Conservation (phyloP, 2,329 filamentous ascomycete species). For the Thelonectria discophora region DNA sequence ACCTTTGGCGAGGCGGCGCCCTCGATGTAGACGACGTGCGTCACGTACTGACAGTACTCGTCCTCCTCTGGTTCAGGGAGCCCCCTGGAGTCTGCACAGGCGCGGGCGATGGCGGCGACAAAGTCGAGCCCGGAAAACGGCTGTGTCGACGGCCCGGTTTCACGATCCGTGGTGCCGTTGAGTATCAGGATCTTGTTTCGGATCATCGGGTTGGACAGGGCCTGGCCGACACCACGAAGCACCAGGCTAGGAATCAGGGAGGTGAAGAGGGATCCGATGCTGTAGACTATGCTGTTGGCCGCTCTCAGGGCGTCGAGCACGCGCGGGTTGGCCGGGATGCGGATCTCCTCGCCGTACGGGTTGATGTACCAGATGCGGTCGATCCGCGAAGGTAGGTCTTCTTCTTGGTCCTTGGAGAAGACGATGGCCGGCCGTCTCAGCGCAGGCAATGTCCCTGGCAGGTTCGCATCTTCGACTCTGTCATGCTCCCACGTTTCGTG, state of each 20-base stretch:
- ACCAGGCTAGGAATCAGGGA: conserved; percentile 86
- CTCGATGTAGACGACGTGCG: conserved; percentile 83
- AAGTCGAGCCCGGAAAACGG: conserved; percentile 84
- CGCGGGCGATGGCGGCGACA: conserved; percentile 78
- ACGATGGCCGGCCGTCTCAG: conserved; percentile 82
- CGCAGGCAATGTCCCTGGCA: conserved; percentile 81
- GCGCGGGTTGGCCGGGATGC: conserved; percentile 82
- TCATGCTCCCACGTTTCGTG: conserved; percentile 66
- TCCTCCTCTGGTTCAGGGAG: conserved; percentile 48
- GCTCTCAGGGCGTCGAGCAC: conserved; percentile 73
- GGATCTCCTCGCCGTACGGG: conserved; percentile 96
- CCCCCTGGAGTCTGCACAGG: conserved; percentile 73
- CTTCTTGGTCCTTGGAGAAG: conserved; percentile 80
- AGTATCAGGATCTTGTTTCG: conserved; percentile 82
- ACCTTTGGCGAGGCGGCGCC: conserved; percentile 75
- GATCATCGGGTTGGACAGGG: conserved; percentile 54
- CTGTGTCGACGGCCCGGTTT: conserved; percentile 75
- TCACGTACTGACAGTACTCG: conserved; percentile 76
- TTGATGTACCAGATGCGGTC: conserved; percentile 96
- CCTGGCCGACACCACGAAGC: conserved; percentile 75
- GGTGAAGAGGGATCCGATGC: conserved; percentile 93
- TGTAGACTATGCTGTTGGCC: conserved; percentile 81
- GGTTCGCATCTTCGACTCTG: conserved; percentile 79
- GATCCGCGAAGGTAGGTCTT: conserved; percentile 81
- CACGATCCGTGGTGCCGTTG: conserved; percentile 85